Evolutionary conservation across 2,329 filamentous ascomycete species (phyloP).

Genomic region (Elsinoe ampelina): DNA sequence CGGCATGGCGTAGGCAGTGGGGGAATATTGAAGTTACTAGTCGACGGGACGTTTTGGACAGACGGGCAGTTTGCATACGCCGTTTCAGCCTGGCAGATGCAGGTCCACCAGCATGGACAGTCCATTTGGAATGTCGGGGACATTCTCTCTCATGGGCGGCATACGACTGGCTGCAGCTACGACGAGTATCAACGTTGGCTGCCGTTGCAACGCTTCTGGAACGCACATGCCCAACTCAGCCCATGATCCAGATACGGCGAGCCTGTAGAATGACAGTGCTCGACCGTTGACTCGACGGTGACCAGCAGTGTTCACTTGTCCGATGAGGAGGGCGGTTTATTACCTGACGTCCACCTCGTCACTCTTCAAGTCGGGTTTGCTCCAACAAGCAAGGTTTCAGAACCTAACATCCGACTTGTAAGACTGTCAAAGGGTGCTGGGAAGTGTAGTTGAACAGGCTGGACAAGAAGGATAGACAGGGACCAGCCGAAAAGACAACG

Average conservation of each 20-base stretch:
- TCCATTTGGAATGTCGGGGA: constrained; percentile 13
- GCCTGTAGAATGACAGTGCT: constrained; percentile 4
- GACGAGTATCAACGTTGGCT: neutral
- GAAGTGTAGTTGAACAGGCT: neutral
- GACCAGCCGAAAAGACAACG: neutral
- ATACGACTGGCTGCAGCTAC: neutral
- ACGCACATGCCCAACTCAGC: constrained; percentile 11
- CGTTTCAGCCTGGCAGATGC: constrained; percentile 11
- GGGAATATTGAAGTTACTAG: constrained; percentile 13
- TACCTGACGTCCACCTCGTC: constrained; percentile 6
- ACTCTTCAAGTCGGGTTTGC: constrained; percentile 2
- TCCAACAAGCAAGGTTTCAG: constrained; percentile 8
- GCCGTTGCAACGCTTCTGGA: constrained; percentile 6
- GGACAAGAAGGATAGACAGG: neutral
- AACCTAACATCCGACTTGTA: neutral
- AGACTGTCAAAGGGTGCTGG: neutral
- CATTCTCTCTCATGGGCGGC: neutral
- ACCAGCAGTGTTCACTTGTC: constrained; percentile 4
- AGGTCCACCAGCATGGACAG: constrained; percentile 8
- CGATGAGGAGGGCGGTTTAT: neutral
- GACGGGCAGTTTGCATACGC: constrained; percentile 8
- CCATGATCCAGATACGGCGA: constrained; percentile 14
- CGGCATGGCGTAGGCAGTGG: neutral
- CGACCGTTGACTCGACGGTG: constrained; percentile 9
- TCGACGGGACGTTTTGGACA: constrained; percentile 5